Base-by-base conservation (phyloP, 2,329 filamentous ascomycete genomes). In the Ophiostoma quercus region DNA sequence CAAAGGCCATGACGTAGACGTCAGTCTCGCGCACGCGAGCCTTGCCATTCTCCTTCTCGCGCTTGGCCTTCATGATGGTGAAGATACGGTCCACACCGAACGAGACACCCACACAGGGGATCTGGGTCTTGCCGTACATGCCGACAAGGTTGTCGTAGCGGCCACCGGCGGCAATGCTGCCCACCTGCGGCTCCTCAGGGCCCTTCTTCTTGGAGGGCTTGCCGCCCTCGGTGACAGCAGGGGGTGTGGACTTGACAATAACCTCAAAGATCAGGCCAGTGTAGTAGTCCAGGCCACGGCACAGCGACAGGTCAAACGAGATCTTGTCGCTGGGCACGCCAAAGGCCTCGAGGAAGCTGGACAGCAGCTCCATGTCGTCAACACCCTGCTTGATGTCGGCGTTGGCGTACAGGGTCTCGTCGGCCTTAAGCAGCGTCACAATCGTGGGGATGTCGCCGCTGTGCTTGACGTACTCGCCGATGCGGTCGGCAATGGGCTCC, bases 71-170 rank as follows among this genome's bases (percentile, higher is more conserved):
- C 73, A 90, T 92, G 77, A 97, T 94, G 75, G 91, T 92, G 81
- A 96, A 97, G 76, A 98, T 97, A 75, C 94, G 90, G 79, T 98
- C 94, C 67, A 97, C 92, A 69, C 94, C 94, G 77, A 98, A 97
- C 1, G 94, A 97, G 74, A 96, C 91, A 73, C 92, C 92, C 6
- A 95, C 91, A 75, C 92, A 94, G n/a, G 92, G 94, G 70, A 97
- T 92, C 77, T 94, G 89, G 29, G 83, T 86, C 81, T 94, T 94
- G 73, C 88, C 89, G 83, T 97, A 97, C 92, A 97, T 97, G 80
- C 91, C 91, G 5, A 97, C 94, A 3, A 97, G 85, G 77, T 95
- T 90, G 79, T 97, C 94, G 79, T 97, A 97, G 72, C 94, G 90
- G 63, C 93, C 92, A 77, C 93, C 94, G 3, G 93, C 94, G 63